phyloP scores from a whole-genome alignment of 2,329 filamentous ascomycete species.

The Purpureocillium takamizusanense region DNA sequence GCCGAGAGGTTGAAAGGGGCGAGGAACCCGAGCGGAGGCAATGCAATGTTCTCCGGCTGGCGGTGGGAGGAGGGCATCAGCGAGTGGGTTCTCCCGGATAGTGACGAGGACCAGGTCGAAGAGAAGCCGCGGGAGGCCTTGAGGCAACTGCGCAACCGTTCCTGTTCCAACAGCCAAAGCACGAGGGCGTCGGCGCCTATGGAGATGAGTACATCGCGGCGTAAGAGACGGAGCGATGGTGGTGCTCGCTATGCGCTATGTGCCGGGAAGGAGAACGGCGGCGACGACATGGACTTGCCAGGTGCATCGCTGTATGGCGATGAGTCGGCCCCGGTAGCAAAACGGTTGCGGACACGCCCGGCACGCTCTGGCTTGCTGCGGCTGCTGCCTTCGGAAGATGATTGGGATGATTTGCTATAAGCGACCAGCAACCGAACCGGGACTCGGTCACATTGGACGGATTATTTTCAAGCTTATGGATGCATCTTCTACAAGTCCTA shows the following conservation, averaged over 20 bases:
- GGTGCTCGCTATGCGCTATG: no score
- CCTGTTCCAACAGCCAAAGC: no score
- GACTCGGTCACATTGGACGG: no score
- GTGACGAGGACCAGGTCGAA: neutral
- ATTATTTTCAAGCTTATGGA: no score
- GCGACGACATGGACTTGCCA: no score
- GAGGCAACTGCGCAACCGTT: no score
- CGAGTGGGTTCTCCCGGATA: conserved; percentile 24
- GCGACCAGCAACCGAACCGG: no score
- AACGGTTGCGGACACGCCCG: neutral
- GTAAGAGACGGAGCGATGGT: neutral
- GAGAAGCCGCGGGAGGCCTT: no score
- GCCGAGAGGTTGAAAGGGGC: conserved; percentile 33
- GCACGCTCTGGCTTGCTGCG: neutral
- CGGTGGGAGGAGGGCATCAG: conserved; percentile 31
- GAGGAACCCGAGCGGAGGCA: conserved; percentile 5
- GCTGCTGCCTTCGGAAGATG: conserved; percentile 4
- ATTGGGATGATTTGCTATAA: conserved; percentile 12
- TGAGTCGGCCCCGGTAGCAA: neutral
- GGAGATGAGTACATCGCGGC: neutral
- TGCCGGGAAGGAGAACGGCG: no score
- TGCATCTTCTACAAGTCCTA: no score
- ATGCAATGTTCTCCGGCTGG: conserved; percentile 24
- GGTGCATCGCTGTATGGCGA: no score
- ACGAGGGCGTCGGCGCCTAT: neutral